A percentile compares a stretch with the other conserved stretches of the same genome.
Evolutionary conservation across 257 asterid genomes (phyloP).

Genomic region (Lycium ferocissimum): DNA sequence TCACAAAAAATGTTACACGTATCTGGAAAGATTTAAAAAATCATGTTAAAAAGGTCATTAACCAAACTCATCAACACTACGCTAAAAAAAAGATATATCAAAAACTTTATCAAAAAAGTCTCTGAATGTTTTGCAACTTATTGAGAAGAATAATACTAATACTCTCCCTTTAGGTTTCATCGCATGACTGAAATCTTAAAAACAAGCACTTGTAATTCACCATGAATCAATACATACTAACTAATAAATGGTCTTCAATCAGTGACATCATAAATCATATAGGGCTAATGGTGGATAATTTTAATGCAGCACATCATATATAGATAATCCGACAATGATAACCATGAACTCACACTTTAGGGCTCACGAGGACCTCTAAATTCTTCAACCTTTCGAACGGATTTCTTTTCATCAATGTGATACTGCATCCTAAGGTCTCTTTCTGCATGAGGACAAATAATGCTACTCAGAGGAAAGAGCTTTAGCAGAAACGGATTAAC

Average conservation of each 20-base stretch:
- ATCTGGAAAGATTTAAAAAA: slow-evolving; percentile 58
- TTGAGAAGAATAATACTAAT: background rate
- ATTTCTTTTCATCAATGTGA: slow-evolving; percentile 66
- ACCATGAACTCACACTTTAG: slow-evolving; percentile 66
- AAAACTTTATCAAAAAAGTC: background rate
- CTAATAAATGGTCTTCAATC: background rate
- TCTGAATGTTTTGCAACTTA: background rate
- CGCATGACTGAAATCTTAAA: background rate
- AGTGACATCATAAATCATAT: background rate
- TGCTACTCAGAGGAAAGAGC: slow-evolving; percentile 55
- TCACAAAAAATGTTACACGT: slow-evolving; percentile 82
- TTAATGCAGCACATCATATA: slow-evolving; percentile 11
- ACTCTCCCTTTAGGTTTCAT: background rate
- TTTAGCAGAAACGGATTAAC: slow-evolving; percentile 16
- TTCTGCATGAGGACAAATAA: slow-evolving; percentile 67
- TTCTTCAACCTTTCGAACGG: slow-evolving; percentile 49
- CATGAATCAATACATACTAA: background rate
- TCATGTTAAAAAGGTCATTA: slow-evolving; percentile 18
- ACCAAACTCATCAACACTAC: background rate
- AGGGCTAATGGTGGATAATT: background rate
- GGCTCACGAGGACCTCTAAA: slow-evolving; percentile 26
- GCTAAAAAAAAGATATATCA: background rate
- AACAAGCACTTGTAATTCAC: background rate
- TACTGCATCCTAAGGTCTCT: slow-evolving; percentile 68
- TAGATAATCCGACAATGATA: background rate